phyloP scores from a whole-genome alignment of 2,329 filamentous ascomycete species.

The Eutypa lata region DNA sequence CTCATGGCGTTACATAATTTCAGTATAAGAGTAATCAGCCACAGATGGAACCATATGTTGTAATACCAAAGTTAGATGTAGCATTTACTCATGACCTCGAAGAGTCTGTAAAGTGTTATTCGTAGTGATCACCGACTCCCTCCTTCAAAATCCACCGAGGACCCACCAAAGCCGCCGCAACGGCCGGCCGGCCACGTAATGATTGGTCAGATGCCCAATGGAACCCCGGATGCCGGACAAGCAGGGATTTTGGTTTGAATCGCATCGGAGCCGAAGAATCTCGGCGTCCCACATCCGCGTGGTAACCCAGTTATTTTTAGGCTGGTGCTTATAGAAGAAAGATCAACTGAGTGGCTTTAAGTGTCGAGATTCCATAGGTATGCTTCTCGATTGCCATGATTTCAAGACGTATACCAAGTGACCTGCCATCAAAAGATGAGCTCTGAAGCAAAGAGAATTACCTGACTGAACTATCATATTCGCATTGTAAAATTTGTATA shows the following conservation, averaged over 20 bases:
- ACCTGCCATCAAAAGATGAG: background rate
- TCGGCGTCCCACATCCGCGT: background rate
- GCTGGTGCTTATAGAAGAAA: background rate
- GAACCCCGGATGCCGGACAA: background rate
- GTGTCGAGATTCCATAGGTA: no score
- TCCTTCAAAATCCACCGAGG: background rate
- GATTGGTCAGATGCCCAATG: background rate
- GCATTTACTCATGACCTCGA: no score
- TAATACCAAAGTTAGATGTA: no score
- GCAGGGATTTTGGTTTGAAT: background rate
- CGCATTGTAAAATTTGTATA: background rate
- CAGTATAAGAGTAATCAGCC: no score
- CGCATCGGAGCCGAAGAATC: background rate
- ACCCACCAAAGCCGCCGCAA: background rate
- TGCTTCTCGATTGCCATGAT: no score
- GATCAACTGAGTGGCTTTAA: no score
- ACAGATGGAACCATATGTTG: no score
- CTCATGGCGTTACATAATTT: no score
- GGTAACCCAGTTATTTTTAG: background rate
- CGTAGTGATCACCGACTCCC: background rate
- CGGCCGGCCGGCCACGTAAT: background rate
- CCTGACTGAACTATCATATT: background rate
- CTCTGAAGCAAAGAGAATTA: no score
- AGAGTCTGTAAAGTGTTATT: no score
- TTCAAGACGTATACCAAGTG: background rate